A percentile compares a stretch with the other conserved stretches of the same genome.
These are phyloP conservation scores for Echinosophora koreensis DNA, from an alignment of 306 rosid species.

Conservation along the genomic window DNA sequence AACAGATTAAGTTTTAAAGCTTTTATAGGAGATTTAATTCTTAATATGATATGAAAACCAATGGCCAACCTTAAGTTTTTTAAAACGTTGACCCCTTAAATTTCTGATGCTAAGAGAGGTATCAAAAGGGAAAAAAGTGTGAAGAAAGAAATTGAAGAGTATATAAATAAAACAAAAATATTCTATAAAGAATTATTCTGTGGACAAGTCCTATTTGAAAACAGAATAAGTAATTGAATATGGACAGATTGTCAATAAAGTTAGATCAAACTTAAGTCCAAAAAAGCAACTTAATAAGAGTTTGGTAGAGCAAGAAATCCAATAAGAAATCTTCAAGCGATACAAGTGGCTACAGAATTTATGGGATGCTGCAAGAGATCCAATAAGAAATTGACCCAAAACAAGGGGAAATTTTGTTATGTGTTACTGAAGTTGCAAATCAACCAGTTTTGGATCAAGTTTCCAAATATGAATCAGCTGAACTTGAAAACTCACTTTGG, in stretches of 20 bases:
- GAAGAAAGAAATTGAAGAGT: slow-evolving; percentile 18
- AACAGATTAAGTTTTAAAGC: too few relatives aligned
- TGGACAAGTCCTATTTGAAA: slow-evolving; percentile 18
- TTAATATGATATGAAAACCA: background rate
- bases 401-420: background rate
- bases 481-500: slow-evolving; percentile 13
- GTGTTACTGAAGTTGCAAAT: slow-evolving; percentile 6
- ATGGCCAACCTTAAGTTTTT: background rate
- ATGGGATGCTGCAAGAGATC: slow-evolving; percentile 21
- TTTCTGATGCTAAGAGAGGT: slow-evolving; percentile 1
- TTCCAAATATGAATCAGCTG: slow-evolving; percentile 15
- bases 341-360: slow-evolving; percentile 19
- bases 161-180: background rate
- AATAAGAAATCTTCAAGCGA: slow-evolving; percentile 33
- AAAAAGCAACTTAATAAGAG: slow-evolving; percentile 28
- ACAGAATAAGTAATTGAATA: slow-evolving; percentile 30
- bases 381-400: background rate
- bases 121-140: background rate
- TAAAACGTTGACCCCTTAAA: background rate
- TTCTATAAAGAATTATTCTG: background rate
- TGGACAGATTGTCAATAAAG: slow-evolving; percentile 30
- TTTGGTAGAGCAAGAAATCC: slow-evolving; percentile 37
- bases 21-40: background rate
- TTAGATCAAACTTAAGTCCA: slow-evolving; percentile 41
- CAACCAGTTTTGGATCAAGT: slow-evolving; percentile 34